A percentile compares a stretch with the other conserved stretches of the same genome.
Conservation (phyloP, 257 asterid species). For the Echium plantagineum region DNA sequence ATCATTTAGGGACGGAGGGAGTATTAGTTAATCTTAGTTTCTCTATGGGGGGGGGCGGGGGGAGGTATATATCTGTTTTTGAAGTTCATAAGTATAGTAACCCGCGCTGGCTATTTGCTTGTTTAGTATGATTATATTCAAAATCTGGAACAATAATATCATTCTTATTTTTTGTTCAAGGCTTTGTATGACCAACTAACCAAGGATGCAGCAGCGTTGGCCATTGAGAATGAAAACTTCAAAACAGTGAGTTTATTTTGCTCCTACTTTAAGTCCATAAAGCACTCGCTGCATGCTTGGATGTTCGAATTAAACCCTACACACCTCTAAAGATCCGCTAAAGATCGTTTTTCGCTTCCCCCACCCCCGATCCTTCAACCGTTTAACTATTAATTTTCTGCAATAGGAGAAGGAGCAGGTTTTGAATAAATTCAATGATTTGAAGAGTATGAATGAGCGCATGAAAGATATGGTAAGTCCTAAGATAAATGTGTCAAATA, state of each 20-base stretch:
- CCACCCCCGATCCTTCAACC: too few relatives aligned
- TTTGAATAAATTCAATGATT: slow-evolving; percentile 19
- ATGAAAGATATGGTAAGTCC: slow-evolving; percentile 37
- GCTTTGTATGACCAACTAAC: slow-evolving; percentile 41
- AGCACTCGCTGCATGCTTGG: not conserved
- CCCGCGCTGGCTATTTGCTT: not conserved
- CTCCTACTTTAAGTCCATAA: not conserved
- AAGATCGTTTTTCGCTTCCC: too few relatives aligned
- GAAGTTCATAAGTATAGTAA: too few relatives aligned
- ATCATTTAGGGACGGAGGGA: too few relatives aligned
- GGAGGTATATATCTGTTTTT: too few relatives aligned
- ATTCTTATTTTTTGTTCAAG: slow-evolving; percentile 16
- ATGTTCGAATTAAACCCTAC: too few relatives aligned
- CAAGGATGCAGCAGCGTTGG: slow-evolving; percentile 30
- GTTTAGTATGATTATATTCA: not conserved
- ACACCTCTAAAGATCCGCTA: too few relatives aligned
- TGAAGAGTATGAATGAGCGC: slow-evolving; percentile 30
- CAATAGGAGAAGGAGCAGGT: slow-evolving; percentile 55
- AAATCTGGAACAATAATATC: not conserved
- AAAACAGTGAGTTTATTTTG: slow-evolving; percentile 30
- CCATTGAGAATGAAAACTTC: slow-evolving; percentile 40
- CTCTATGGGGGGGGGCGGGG: too few relatives aligned
- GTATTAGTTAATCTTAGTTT: too few relatives aligned
- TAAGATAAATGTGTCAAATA: not conserved
- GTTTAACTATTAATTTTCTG: slow-evolving; percentile 2